Evolutionary conservation across 2,329 filamentous ascomycete species (phyloP), one percentile per base, ranked within the genome.

Genomic region (Phoma sp.): DNA sequence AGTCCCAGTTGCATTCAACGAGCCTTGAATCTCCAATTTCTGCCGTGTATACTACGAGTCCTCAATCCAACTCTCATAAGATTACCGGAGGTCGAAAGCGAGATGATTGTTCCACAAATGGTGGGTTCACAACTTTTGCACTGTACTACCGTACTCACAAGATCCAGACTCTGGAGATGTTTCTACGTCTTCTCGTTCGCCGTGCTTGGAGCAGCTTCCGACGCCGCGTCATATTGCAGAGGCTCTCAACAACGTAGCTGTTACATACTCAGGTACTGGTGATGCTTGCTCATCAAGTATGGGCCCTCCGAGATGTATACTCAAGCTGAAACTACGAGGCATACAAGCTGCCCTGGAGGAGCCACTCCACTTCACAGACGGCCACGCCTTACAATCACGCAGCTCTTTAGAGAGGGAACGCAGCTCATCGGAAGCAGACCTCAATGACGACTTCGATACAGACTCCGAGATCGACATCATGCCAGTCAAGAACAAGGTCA

Each of bases 391-490:
- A 1, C 32, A 31, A 1, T n/a, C 22, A 15, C 9, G 36, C 6
- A 10, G 10, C 4, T 31, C 24, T 10, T 22, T 32, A 12, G 17
- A 33, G 13, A 31, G n/a, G 12, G 60, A 57, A 43, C 46, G 51
- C 25, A 45, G 41, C 3, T 48, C 48, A 6, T 24, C 9, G 1
- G 38, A 52, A 31, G 31, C 39, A 13, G 10, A 4, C 1, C 17
- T 33, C 1, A 35, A 45, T 13, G 54, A 52, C 10, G 38, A 51
- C 9, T 37, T 21, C n/a, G 48, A 61, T 7, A 62, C 55, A 3
- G 57, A 63, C 33, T 57, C 62, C 0, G 57, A 63, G n/a, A 53
- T 58, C 17, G 60, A 65, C 7, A 48, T 57, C 41, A 52, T 54
- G 27, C 48, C 58, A 6, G 37, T 40, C 2, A 41, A 35, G n/a